phyloP scores from a whole-genome alignment of 208 protist genomes.

The Sergeia podlipaevii region DNA sequence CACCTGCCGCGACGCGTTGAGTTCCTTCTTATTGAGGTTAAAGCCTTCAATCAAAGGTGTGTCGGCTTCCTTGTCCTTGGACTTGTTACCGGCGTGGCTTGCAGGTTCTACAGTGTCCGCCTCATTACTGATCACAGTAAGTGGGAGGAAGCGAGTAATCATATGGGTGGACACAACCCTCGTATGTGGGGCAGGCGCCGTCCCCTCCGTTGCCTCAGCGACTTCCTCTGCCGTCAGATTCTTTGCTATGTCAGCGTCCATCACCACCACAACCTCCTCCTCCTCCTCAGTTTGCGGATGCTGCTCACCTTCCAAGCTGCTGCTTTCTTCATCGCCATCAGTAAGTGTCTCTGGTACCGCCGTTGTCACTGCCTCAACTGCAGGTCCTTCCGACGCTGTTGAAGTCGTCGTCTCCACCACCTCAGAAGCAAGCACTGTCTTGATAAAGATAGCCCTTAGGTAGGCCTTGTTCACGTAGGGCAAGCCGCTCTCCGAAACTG shows the following conservation, averaged over 20 bases:
- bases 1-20: slow-evolving; percentile 15
- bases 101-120: no score
- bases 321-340: neutral
- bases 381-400: neutral
- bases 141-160: no score
- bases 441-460: slow-evolving; percentile 29
- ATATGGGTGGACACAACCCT: no score
- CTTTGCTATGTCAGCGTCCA: neutral
- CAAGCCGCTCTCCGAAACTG: slow-evolving; percentile 55
- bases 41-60: slow-evolving; percentile 1
- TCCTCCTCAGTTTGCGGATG: neutral
- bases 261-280: slow-evolving; percentile 1
- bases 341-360: neutral
- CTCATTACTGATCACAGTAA: no score
- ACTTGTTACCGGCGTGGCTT: no score
- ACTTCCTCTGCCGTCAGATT: neutral
- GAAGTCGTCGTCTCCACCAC: no score
- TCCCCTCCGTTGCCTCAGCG: neutral
- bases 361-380: neutral
- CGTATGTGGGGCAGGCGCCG: no score
- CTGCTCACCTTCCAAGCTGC: neutral
- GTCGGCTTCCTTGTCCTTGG: no score
- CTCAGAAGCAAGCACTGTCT: slow-evolving; percentile 4
- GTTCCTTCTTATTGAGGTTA: slow-evolving; percentile 39
- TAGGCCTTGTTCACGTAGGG: slow-evolving; percentile 44